Evolutionary conservation across 352 stramenopile genomes (phyloP), one percentile per base, ranked within the genome.

Genomic region (Phytophthora syringae): DNA sequence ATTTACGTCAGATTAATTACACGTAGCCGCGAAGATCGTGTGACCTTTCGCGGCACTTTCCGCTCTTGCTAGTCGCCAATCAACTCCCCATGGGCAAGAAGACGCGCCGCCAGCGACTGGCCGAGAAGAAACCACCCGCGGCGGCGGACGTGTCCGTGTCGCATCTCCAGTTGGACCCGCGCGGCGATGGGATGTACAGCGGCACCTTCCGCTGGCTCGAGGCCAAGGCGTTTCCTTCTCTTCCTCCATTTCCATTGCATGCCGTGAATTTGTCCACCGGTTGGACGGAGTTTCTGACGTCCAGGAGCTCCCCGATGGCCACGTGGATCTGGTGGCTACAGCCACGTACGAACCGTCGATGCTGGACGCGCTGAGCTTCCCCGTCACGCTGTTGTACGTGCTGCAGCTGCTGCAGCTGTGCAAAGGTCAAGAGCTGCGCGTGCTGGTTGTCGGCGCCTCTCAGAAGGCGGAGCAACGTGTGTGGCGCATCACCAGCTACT

Each of bases 121-220:
- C 25, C 1, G 43, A 51, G 20, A 30, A 16, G 42, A 56, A 64
- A 55, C 15, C 9, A 5, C 9, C 9, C 5, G 9, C 43, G 40
- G 9, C 12, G 16, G 44, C 13, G 18, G 53, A 48, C 40, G 60
- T 15, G 5, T 3, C 20, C 2, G 3, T 15, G 40, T 50, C 43
- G 34, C 69, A 91, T 49, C 60, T 93, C 32, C 55, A 85, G 53
- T 66, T 93, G 42, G 85, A 92, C 42, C 62, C 80, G n/a, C 79
- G 82, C 15, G 79, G 82, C 40, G 82, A 92, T 25, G 85, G 85
- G 13, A 82, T 93, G 79, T 93, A 92, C 76, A 90, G 79, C 61
- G 85, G 85, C 44, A 89, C 83, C 16, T 93, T 93, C 60, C 81
- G 85, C 42, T 93, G 85, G 82, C 79, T 82, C 48, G 83, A 92